Base-by-base conservation (phyloP, 2,329 filamentous ascomycete genomes). In the Fusarium albidum region DNA sequence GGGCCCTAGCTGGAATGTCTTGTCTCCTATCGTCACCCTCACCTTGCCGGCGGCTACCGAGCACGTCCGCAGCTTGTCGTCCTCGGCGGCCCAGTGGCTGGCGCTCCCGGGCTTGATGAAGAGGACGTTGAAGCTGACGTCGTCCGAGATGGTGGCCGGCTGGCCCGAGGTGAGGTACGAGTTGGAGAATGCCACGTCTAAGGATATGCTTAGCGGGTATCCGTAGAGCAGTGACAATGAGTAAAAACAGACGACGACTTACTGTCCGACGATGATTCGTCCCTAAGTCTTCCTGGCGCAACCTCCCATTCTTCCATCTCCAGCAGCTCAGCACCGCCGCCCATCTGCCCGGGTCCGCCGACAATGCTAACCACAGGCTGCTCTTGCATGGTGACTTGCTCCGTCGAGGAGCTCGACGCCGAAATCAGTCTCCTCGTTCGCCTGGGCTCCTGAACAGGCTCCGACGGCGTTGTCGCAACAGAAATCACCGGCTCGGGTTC, bases 241-340 rank as follows among this genome's bases (percentile, higher is more conserved):
- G 10, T 29, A 42, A 29, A 14, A 14, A 50, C 14, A 28, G 15
- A 15, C 28, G 29, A 17, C 7, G 28, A 70, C 76, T 58, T 67
- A 79, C 77, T 77, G 25, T 73, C 69, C 2, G 64, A 61, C 1
- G 65, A 58, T 2, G 53, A 49, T 5, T 67, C 55, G 28, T 73
- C 68, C 9, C 60, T 63, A 26, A 77, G 64, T 17, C 74, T 71
- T 13, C 78, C 78, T 1, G 78, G 77, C 0, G 77, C 77, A 38
- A 78, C 56, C 59, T 80, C 78, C 77, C 77, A 79, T 3, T 70
- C 68, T 56, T 79, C 77, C 68, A 78, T 75, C 43, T 76, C 66
- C 6, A 73, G 40, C 4, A 73, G 40, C 4, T 65, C 50, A 12
- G 57, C 42, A 5, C 42, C 8, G 13, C 54, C 25, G 13, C 54